Evolutionary conservation across 768 basidiomycete genomes (phyloP).

Genomic region (Asterophora lycoperdoides): DNA sequence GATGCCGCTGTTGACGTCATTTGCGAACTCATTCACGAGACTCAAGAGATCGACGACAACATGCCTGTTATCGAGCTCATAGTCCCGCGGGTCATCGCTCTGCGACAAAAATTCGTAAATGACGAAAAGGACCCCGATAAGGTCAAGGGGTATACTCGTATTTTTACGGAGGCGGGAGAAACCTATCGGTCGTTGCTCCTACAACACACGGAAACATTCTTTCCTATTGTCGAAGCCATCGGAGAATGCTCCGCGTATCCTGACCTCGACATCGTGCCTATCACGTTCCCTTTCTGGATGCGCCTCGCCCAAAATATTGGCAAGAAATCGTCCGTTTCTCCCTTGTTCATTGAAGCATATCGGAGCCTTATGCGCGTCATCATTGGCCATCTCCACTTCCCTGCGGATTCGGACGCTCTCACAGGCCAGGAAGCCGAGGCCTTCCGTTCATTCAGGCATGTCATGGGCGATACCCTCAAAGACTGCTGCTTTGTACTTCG

Average conservation of each 20-base stretch:
- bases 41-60: conserved; percentile 94
- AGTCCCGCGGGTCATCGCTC: conserved; percentile 77
- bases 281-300: conserved; percentile 99
- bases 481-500: conserved; percentile 96
- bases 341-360: conserved; percentile 82
- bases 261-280: conserved; percentile 93
- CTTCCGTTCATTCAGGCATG: conserved; percentile 93
- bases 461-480: conserved; percentile 98
- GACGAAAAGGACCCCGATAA: conserved; percentile 78
- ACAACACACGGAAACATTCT: conserved; percentile 88
- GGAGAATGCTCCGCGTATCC: conserved; percentile 88
- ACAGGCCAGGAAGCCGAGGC: conserved; percentile 85
- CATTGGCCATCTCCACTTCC: conserved; percentile 89
- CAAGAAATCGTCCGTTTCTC: conserved; percentile 66
- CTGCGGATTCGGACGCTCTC: conserved; percentile 60
- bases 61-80: conserved; percentile 85
- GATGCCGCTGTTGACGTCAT: conserved; percentile 89
- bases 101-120: conserved; percentile 58
- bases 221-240: conserved; percentile 93
- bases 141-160: conserved; percentile 83
- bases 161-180: conserved; percentile 97
- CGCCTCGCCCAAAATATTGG: conserved; percentile 86
- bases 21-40: conserved; percentile 95
- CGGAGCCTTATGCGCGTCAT: conserved; percentile 79
- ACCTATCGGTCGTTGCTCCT: conserved; percentile 87